Conservation (phyloP, 352 stramenopile genomes). For the Phytopythium vexans region DNA sequence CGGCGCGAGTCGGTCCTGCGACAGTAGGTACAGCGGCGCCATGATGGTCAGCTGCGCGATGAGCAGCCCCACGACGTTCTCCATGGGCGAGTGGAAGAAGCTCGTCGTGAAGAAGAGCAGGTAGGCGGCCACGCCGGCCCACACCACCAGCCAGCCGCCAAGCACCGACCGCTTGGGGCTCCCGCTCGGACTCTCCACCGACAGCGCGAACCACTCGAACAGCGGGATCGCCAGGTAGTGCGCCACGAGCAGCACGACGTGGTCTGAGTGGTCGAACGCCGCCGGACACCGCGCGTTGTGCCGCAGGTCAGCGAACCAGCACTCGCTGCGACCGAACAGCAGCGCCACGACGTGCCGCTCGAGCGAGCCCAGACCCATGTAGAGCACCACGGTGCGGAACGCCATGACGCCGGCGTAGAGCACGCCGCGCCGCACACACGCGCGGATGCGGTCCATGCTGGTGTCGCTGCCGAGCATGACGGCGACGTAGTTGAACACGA, state of each 20-base stretch:
- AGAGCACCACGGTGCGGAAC: conserved; percentile 64
- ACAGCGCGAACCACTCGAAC: conserved; percentile 76
- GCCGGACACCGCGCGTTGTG: conserved; percentile 43
- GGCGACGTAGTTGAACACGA: conserved; percentile 70
- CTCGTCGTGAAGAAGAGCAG: conserved; percentile 65
- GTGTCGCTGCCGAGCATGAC: conserved; percentile 57
- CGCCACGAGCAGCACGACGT: conserved; percentile 68
- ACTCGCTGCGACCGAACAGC: conserved; percentile 34
- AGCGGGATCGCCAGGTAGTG: conserved; percentile 69
- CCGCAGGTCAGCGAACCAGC: conserved; percentile 63
- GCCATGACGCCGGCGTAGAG: conserved; percentile 65
- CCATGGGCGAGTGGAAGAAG: conserved; percentile 65
- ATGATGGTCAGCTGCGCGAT: conserved; percentile 60
- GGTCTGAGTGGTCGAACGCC: conserved; percentile 77
- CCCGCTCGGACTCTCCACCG: conserved; percentile 33
- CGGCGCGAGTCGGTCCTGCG: conserved; percentile 52
- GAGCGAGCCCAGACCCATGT: conserved; percentile 50
- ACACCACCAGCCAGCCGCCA: conserved; percentile 37
- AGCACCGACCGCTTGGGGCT: conserved; percentile 53
- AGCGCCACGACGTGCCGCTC: conserved; percentile 40
- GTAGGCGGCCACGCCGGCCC: conserved; percentile 37
- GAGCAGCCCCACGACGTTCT: conserved; percentile 61
- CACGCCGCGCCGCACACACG: conserved; percentile 47
- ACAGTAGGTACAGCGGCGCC: conserved; percentile 57
- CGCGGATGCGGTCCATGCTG: conserved; percentile 43